These are phyloP conservation scores for Suhomyces wounanorum DNA, from an alignment of 1,139 yeast species.

Conservation along the genomic window DNA sequence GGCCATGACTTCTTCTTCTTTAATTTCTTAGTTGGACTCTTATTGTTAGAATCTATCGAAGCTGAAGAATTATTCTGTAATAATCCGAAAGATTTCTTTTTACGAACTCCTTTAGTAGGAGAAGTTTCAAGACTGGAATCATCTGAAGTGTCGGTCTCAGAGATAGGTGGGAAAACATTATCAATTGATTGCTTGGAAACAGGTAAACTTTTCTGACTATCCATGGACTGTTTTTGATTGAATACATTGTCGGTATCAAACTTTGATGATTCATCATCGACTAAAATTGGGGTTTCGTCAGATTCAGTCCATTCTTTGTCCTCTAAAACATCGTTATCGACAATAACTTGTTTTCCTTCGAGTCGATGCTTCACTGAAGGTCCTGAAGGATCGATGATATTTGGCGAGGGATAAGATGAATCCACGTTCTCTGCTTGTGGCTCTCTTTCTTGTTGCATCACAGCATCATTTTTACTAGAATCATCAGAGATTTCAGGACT, in stretches of 20 bases:
- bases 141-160: constrained; percentile 14
- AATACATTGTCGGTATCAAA: not conserved
- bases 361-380: not conserved
- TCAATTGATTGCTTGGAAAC: constrained; percentile 11
- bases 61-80: constrained; percentile 16
- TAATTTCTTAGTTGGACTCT: constrained; percentile 23
- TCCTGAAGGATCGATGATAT: constrained; percentile 4
- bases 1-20: constrained; percentile 45
- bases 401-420: constrained; percentile 15
- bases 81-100: constrained; percentile 30
- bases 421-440: not conserved
- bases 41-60: constrained; percentile 9
- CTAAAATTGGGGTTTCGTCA: not conserved
- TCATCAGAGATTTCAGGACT: not conserved
- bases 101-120: constrained; percentile 19
- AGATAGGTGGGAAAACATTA: constrained; percentile 10
- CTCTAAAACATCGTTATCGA: constrained; percentile 5
- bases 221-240: constrained; percentile 6
- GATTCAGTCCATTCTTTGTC: not conserved
- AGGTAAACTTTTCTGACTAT: constrained; percentile 4
- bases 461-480: not conserved
- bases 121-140: constrained; percentile 21
- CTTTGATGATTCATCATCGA: not conserved
- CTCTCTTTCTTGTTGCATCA: not conserved
- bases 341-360: constrained; percentile 4